Percentiles rank a stretch among this genome's conserved stretches.
These are phyloP conservation scores for Clavulina sp. DNA, from an alignment of 768 basidiomycete genomes.

Conservation along the genomic window DNA sequence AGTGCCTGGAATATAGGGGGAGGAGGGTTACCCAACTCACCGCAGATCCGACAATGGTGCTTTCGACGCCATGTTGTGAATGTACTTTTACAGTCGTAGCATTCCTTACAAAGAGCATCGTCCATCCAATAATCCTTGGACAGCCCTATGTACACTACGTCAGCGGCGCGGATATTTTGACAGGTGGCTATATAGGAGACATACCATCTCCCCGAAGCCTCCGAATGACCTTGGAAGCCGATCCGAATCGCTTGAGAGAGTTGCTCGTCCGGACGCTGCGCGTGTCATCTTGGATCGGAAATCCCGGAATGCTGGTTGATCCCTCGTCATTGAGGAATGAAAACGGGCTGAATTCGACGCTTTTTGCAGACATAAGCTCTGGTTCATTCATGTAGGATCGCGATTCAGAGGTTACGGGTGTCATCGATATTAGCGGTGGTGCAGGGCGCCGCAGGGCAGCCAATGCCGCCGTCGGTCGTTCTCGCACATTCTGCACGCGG, in stretches of 20 bases:
- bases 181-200: slow-evolving; percentile 10
- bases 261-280: slow-evolving; percentile 61
- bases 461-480: background rate
- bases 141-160: slow-evolving; percentile 32
- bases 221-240: slow-evolving; percentile 83
- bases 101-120: slow-evolving; percentile 87
- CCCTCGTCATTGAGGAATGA: slow-evolving; percentile 2
- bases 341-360: slow-evolving; percentile 16
- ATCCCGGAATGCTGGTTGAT: slow-evolving; percentile 50
- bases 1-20: background rate
- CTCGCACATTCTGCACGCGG: background rate
- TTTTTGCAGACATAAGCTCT: background rate
- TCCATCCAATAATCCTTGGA: slow-evolving; percentile 98
- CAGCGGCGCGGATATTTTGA: background rate
- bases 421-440: slow-evolving; percentile 70
- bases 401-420: slow-evolving; percentile 66
- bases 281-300: slow-evolving; percentile 82
- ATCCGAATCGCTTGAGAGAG: slow-evolving; percentile 43
- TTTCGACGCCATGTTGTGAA: slow-evolving; percentile 92
- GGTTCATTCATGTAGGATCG: slow-evolving; percentile 51
- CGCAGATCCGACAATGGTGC: slow-evolving; percentile 96
- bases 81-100: slow-evolving; percentile 85
- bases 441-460: slow-evolving; percentile 21
- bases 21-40: slow-evolving; percentile 26
- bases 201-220: slow-evolving; percentile 78